Base-by-base conservation (phyloP, 805 yeast genomes). In the Saccharomycopsis vini region DNA sequence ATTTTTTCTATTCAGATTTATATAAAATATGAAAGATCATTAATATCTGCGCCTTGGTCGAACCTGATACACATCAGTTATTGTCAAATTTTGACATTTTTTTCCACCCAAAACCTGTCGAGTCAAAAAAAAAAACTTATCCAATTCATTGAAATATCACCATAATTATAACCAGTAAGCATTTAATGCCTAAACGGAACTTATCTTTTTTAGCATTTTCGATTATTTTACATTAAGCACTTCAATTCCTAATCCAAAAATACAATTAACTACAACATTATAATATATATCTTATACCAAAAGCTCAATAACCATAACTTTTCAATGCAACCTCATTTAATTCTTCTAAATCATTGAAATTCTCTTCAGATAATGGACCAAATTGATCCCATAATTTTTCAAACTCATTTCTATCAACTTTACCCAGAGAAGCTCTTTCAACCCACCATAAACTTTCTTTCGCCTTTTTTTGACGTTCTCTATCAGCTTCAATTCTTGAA, bases 401-500 rank as follows among this genome's bases (percentile, higher is more conserved):
- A 68, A 80, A 69, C 66, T 80, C 73, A 50, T 63, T 52, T 56
- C 69, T 34, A 56, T 68, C 73, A 15, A 61, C 52, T 31, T 53
- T 53, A 28, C 49, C 40, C 1, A 61, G 67, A 12, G 60, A 59
- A 1, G 71, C 66, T 46, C 84, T 61, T 26, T 68, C 69, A 1
- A 81, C 77, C 7, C 79, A 71, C 95, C 96, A 87, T 19, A 78
- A 67, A 9, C 72, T 75, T 55, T 90, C 97, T 53, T 89, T 87
- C 12, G 82, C 73, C 51, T 84, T 72, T 58, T 90, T 90, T 56
- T 86, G 88, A 36, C 95, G 68, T 58, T 90, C 98, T 52, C 98
- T 68, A 58, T 90, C 97, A 50, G 81, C 89, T 58, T 90, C 97
- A 80, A 90, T 87, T 47, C 97, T 66, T 30, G 75, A 71, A 15